Base-by-base conservation (phyloP, 208 protist genomes). In the Herpetomonas muscarum region DNA sequence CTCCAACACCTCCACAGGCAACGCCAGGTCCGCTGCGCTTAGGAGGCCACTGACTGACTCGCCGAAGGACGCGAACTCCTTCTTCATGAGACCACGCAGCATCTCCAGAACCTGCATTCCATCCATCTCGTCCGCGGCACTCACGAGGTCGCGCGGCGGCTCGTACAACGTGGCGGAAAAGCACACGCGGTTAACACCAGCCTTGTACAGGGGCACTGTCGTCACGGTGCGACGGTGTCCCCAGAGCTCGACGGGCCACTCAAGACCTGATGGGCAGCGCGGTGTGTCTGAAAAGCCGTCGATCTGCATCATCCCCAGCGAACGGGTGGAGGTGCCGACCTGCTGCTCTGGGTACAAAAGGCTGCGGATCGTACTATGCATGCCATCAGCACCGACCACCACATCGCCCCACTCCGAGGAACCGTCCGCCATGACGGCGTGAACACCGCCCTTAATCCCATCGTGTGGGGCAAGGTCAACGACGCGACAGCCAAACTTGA, bases 321-420 rank as follows among this genome's bases (percentile, higher is more conserved):
- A 84, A 19, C 70, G 65, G 59, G 55, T 78, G 54, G 77, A 85
- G 0, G 71, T 87, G 36, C 76, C 82, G 36, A 89, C 62, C 46
- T 83, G 70, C 69, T 95, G 82, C 44, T 46, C 66, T 6, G 85
- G 86, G 50, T 95, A 92, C 15, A 95, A 55, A n/a, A 95, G 60
- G 19, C 64, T 59, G 1, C 89, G 83, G 15, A 95, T 70, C 0
- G 79, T 90, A 53, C 83, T 92, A 70, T 88, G 66, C 72, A 90
- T 85, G 17, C 89, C 89, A 49, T 95, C 89, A 7, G 89, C 89
- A 7, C 89, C 85, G 2, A 95, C 89, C 32, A 95, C 85, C 7
- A 95, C 75, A 53, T 95, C 89, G 2, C 89, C 89, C 84, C 85
- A 95, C 67, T 93, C 85, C 7, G 85, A 81, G 2, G 62, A 56